These are phyloP conservation scores for Russula griseocarnosa DNA, from an alignment of 768 basidiomycete genomes.

Conservation along the genomic window DNA sequence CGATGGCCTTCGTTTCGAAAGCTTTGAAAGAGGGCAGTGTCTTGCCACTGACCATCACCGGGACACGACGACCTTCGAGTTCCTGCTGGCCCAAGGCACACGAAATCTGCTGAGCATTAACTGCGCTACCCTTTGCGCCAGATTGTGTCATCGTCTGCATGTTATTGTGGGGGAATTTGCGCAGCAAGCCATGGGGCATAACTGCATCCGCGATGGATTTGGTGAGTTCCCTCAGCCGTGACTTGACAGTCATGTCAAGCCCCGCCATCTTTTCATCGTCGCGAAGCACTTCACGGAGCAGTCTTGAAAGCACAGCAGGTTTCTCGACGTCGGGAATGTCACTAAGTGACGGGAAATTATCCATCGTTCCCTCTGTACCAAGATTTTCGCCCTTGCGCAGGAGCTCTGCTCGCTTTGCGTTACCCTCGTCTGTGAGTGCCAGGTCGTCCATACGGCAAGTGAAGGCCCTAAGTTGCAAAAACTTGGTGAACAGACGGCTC, in stretches of 20 bases:
- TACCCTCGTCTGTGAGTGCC: constrained; percentile 78
- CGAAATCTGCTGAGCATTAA: constrained; percentile 98
- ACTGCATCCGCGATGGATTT: constrained; percentile 85
- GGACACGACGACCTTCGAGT: constrained; percentile 96
- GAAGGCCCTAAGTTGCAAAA: constrained; percentile 93
- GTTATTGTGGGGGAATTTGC: constrained; percentile 95
- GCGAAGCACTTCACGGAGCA: constrained; percentile 88
- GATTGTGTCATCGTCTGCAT: constrained; percentile 99
- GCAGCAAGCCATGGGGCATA: constrained; percentile 81
- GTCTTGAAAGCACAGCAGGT: constrained; percentile 50
- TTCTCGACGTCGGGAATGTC: constrained; percentile 50
- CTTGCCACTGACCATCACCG: constrained; percentile 98
- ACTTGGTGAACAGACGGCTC: constrained; percentile 93
- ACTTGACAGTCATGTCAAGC: constrained; percentile 88
- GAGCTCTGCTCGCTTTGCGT: constrained; percentile 62
- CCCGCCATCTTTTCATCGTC: constrained; percentile 98
- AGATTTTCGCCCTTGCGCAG: constrained; percentile 62
- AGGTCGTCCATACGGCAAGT: constrained; percentile 99
- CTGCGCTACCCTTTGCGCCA: constrained; percentile 95
- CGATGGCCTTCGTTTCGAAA: constrained; percentile 97
- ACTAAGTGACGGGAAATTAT: constrained; percentile 78
- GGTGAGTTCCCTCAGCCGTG: constrained; percentile 78
- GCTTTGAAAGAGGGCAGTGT: constrained; percentile 95
- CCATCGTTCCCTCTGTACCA: constrained; percentile 85
- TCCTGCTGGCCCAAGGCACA: constrained; percentile 97